A percentile compares a stretch with the other conserved stretches of the same genome.
Evolutionary conservation across 164 flowering plant species (phyloP).

Genomic region (Chimonanthus praecox): DNA sequence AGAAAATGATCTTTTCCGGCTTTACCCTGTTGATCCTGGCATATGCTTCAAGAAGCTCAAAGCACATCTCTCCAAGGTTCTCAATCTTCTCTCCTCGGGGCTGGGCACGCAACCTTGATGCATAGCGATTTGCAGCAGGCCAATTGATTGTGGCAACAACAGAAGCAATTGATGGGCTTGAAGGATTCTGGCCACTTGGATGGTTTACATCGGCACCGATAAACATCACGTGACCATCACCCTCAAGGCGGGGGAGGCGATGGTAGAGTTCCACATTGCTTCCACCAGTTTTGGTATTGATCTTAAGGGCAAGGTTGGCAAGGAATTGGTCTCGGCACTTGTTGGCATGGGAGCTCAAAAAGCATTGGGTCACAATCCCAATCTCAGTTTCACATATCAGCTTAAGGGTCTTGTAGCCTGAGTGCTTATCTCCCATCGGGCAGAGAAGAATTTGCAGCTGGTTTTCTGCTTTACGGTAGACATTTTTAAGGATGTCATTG

Average conservation of each 20-base stretch:
- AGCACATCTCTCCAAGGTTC: conserved; percentile 50
- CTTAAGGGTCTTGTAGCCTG: conserved; percentile 69
- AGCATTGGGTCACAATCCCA: conserved; percentile 74
- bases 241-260: conserved; percentile 35
- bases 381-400: conserved; percentile 61
- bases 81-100: conserved; percentile 40
- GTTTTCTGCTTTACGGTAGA: conserved; percentile 12
- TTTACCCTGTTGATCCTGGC: conserved; percentile 27
- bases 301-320: conserved; percentile 70
- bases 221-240: conserved; percentile 50
- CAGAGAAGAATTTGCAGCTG: conserved; percentile 56
- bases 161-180: conserved; percentile 71
- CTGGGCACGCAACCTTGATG: conserved; percentile 51
- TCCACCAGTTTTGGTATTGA: conserved; percentile 86
- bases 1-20: conserved; percentile 58
- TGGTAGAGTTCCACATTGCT: conserved; percentile 57
- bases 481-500: conserved; percentile 22
- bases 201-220: conserved; percentile 92
- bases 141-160: conserved; percentile 74
- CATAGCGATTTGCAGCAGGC: conserved; percentile 81
- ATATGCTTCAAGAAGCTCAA: conserved; percentile 51
- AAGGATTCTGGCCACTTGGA: conserved; percentile 36
- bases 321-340: conserved; percentile 37
- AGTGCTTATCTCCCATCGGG: conserved; percentile 44
- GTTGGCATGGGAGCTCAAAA: conserved; percentile 34